These are phyloP conservation scores for Aspergillus kassunensis DNA, from an alignment of 495 filamentous ascomycete species.

Conservation along the genomic window DNA sequence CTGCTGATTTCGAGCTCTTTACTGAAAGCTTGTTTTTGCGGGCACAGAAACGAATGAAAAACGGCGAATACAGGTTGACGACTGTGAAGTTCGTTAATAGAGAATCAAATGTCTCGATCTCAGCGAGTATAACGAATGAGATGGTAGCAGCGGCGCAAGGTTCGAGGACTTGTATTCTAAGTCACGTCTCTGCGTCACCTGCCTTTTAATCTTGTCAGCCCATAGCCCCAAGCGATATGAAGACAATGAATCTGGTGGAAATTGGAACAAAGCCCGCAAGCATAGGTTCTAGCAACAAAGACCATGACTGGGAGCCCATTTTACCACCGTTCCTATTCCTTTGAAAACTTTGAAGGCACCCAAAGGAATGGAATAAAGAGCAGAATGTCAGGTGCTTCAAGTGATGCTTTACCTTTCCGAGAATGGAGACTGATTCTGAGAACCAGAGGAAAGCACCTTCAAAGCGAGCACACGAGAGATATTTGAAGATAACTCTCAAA, in stretches of 20 bases:
- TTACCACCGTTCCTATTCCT: slow-evolving; percentile 4
- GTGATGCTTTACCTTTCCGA: slow-evolving; percentile 39
- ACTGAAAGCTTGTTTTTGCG: slow-evolving; percentile 43
- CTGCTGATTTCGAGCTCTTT: slow-evolving; percentile 39
- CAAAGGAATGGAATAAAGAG: slow-evolving; percentile 2
- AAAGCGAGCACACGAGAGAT: slow-evolving; percentile 12
- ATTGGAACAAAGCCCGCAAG: slow-evolving; percentile 8
- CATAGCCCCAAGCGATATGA: slow-evolving; percentile 19
- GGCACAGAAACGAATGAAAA: slow-evolving; percentile 52
- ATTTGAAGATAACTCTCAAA: slow-evolving; percentile 11
- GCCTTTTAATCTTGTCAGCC: slow-evolving; percentile 33
- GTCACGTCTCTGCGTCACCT: slow-evolving; percentile 29
- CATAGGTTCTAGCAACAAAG: slow-evolving; percentile 7
- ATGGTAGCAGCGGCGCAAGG: slow-evolving; percentile 23
- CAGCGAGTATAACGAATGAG: slow-evolving; percentile 8
- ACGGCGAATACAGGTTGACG: slow-evolving; percentile 65
- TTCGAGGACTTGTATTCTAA: slow-evolving; percentile 17
- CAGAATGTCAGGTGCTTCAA: slow-evolving; percentile 12
- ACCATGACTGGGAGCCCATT: slow-evolving; percentile 10
- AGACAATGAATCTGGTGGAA: slow-evolving; percentile 14
- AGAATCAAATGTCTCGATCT: not conserved
- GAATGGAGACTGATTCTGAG: slow-evolving; percentile 13
- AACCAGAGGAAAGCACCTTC: slow-evolving; percentile 26
- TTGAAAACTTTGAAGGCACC: too few relatives aligned
- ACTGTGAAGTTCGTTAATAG: slow-evolving; percentile 21